Evolutionary conservation across 768 basidiomycete genomes (phyloP).

Genomic region (Suillus subaureus): DNA sequence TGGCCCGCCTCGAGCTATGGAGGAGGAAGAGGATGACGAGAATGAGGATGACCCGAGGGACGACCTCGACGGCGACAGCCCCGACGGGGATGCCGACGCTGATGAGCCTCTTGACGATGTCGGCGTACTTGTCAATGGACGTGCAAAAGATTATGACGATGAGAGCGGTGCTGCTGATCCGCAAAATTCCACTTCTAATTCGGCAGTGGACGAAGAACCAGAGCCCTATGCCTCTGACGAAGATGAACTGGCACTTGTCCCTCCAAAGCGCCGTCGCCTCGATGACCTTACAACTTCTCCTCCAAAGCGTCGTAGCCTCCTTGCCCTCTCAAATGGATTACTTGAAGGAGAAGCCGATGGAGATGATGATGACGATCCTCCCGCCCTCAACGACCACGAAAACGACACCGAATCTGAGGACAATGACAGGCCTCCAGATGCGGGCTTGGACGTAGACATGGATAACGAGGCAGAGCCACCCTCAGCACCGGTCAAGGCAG

Average conservation of each 20-base stretch:
- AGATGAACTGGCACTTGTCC: background rate
- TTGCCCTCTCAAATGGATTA: background rate
- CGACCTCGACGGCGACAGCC: conserved; percentile 19
- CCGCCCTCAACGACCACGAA: conserved; percentile 14
- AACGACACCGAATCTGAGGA: conserved; percentile 35
- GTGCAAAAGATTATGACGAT: conserved; percentile 18
- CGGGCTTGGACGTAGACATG: conserved; percentile 22
- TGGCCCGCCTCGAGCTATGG: conserved; percentile 54
- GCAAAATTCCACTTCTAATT: conserved; percentile 7
- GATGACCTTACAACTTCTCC: background rate
- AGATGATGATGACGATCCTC: conserved; percentile 20
- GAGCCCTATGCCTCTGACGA: conserved; percentile 11
- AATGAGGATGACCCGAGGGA: conserved; percentile 18
- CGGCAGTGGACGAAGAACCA: conserved; percentile 9
- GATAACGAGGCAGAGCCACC: conserved; percentile 23
- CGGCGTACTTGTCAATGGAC: conserved; percentile 4
- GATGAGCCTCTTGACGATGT: conserved; percentile 8
- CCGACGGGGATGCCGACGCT: conserved; percentile 16
- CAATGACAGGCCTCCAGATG: conserved; percentile 22
- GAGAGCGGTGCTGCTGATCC: conserved; percentile 17
- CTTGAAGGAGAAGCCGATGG: conserved; percentile 16
- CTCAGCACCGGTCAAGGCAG: conserved; percentile 12
- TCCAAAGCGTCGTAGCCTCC: conserved; percentile 2
- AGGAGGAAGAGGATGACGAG: conserved; percentile 58
- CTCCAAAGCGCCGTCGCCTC: conserved; percentile 4